Evolutionary conservation across 768 basidiomycete genomes (phyloP).

Genomic region (Crucibulum laeve): DNA sequence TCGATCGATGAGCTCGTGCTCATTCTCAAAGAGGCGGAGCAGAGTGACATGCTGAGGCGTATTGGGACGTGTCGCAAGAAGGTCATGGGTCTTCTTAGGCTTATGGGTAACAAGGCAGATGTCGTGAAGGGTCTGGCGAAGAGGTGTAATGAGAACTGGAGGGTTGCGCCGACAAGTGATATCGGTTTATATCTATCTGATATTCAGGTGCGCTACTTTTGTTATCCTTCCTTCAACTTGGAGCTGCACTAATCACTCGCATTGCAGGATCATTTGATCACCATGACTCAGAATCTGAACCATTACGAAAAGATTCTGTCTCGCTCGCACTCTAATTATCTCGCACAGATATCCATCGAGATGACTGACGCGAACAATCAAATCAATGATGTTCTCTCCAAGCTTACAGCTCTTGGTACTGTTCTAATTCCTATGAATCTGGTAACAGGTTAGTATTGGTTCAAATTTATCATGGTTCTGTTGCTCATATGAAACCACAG

Average conservation of each 20-base stretch:
- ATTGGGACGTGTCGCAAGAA: slow-evolving; percentile 99
- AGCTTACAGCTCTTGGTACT: slow-evolving; percentile 96
- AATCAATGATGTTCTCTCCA: slow-evolving; percentile 97
- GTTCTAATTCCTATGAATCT: slow-evolving; percentile 97
- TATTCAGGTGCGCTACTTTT: slow-evolving; percentile 58
- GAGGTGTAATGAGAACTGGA: slow-evolving; percentile 98
- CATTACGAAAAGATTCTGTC: slow-evolving; percentile 99
- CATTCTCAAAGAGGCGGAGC: slow-evolving; percentile 92
- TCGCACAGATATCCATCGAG: slow-evolving; percentile 99
- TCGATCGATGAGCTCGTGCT: slow-evolving; percentile 97
- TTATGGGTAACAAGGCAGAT: slow-evolving; percentile 99
- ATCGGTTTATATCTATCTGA: slow-evolving; percentile 95
- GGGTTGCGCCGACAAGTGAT: slow-evolving; percentile 95
- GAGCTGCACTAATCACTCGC: not conserved
- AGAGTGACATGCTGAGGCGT: slow-evolving; percentile 95
- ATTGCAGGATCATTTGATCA: slow-evolving; percentile 88
- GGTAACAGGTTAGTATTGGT: slow-evolving; percentile 67
- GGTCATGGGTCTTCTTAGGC: slow-evolving; percentile 92
- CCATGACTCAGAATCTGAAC: slow-evolving; percentile 99
- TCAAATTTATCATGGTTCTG: slow-evolving; percentile 1
- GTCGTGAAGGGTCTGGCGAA: slow-evolving; percentile 99
- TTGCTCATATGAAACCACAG: slow-evolving; percentile 29
- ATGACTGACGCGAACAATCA: slow-evolving; percentile 99
- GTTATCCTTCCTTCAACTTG: not conserved
- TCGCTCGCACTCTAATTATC: slow-evolving; percentile 97